These are phyloP conservation scores for Botryobasidium botryosum DNA, from an alignment of 768 basidiomycete species.

Conservation along the genomic window DNA sequence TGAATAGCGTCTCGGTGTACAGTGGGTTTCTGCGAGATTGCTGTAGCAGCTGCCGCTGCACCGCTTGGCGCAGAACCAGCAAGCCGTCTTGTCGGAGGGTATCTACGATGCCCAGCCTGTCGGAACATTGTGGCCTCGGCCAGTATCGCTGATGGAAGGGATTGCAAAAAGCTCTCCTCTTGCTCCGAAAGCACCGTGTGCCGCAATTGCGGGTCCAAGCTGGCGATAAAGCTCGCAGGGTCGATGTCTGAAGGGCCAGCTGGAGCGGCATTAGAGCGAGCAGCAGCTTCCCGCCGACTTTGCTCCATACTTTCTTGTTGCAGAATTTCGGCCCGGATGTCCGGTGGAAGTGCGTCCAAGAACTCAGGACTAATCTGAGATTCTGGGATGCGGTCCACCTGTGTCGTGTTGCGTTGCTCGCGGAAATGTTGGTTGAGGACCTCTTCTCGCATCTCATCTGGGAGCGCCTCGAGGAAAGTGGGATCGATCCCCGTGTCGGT, in stretches of 20 bases:
- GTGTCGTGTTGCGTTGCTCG: slow-evolving; percentile 65
- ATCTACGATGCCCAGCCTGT: background rate
- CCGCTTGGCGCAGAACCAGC: slow-evolving; percentile 3
- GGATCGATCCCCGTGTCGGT: slow-evolving; percentile 98
- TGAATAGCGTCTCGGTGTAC: slow-evolving; percentile 76
- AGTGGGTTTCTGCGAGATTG: slow-evolving; percentile 17
- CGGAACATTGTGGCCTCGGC: slow-evolving; percentile 57
- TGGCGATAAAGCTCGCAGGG: slow-evolving; percentile 81
- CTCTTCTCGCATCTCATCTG: slow-evolving; percentile 98
- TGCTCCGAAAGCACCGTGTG: slow-evolving; percentile 84
- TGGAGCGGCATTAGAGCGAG: slow-evolving; percentile 18
- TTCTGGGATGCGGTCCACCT: slow-evolving; percentile 49
- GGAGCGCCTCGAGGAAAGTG: slow-evolving; percentile 91
- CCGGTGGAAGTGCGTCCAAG: slow-evolving; percentile 87
- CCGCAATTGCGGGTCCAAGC: slow-evolving; percentile 74
- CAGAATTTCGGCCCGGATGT: slow-evolving; percentile 91
- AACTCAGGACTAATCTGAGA: slow-evolving; percentile 91
- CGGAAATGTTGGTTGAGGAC: slow-evolving; percentile 94
- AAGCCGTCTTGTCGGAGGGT: background rate
- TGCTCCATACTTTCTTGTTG: slow-evolving; percentile 86
- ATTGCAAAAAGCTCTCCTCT: slow-evolving; percentile 68
- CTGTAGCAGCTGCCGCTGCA: slow-evolving; percentile 5
- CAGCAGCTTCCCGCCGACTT: slow-evolving; percentile 32
- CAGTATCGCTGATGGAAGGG: slow-evolving; percentile 68
- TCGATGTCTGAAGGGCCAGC: slow-evolving; percentile 53